Evolutionary conservation across 1,139 yeast species (phyloP).

Genomic region (Suhomyces wounanorum): DNA sequence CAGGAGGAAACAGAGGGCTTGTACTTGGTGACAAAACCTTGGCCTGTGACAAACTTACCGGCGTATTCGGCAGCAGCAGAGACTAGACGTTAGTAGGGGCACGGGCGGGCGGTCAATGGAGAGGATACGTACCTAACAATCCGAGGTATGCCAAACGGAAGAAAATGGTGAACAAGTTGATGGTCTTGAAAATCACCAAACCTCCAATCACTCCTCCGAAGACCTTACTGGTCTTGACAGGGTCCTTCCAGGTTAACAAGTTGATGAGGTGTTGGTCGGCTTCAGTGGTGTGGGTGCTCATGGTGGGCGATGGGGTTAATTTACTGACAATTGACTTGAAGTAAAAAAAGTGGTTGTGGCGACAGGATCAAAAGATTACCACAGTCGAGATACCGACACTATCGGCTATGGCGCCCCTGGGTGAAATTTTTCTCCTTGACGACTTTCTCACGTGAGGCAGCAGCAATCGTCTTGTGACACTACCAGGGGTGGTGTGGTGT

Average conservation of each 20-base stretch:
- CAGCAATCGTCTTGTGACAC: constrained; percentile 13
- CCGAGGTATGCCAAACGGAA: constrained; percentile 55
- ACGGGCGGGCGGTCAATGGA: neutral
- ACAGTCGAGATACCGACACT: constrained; percentile 6
- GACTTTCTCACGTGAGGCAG: constrained; percentile 10
- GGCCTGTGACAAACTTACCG: constrained; percentile 66
- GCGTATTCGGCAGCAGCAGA: constrained; percentile 72
- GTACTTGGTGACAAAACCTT: constrained; percentile 69
- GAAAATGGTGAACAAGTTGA: constrained; percentile 68
- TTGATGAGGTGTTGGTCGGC: constrained; percentile 13
- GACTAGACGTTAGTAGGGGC: constrained; percentile 30
- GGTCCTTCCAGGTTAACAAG: constrained; percentile 82
- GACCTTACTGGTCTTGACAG: constrained; percentile 73
- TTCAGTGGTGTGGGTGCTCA: constrained; percentile 12
- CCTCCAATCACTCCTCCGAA: constrained; percentile 64
- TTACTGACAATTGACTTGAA: neutral
- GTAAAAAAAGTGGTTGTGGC: constrained; percentile 4
- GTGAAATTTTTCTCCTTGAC: constrained; percentile 14
- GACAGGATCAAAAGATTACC: constrained; percentile 6
- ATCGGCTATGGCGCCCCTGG: constrained; percentile 15
- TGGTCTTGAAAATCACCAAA: constrained; percentile 65
- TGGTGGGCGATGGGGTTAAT: constrained; percentile 17
- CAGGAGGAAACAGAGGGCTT: constrained; percentile 49
- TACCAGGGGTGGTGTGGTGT: neutral
- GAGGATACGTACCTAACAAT: constrained; percentile 43